Percentiles rank a stretch among this genome's conserved stretches.
These are phyloP conservation scores for Cyphellophora attinorum DNA, from an alignment of 2,329 filamentous ascomycete species.

Conservation along the genomic window DNA sequence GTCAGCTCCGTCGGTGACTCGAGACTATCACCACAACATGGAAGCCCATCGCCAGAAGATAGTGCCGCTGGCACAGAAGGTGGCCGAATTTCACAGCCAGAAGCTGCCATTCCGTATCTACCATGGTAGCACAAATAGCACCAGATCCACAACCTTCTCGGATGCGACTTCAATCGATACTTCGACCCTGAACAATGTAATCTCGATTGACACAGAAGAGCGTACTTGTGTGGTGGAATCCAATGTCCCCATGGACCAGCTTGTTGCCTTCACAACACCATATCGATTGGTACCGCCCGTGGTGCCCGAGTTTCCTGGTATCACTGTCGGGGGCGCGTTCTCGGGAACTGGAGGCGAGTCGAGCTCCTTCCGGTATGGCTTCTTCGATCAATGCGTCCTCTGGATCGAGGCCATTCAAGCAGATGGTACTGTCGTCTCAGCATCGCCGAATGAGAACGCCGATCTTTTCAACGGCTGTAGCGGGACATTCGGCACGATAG, in stretches of 20 bases:
- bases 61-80: slow-evolving; percentile 32
- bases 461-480: slow-evolving; percentile 58
- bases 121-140: slow-evolving; percentile 70
- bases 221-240: slow-evolving; percentile 50
- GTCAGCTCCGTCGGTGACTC: no score
- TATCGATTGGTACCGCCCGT: slow-evolving; percentile 51
- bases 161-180: slow-evolving; percentile 14
- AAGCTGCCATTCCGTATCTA: slow-evolving; percentile 61
- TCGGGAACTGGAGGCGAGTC: slow-evolving; percentile 58
- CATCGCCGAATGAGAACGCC: slow-evolving; percentile 41
- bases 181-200: slow-evolving; percentile 12
- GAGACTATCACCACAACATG: no score
- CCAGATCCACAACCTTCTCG: slow-evolving; percentile 45
- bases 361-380: slow-evolving; percentile 57
- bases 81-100: slow-evolving; percentile 38
- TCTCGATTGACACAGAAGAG: slow-evolving; percentile 2
- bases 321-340: slow-evolving; percentile 59
- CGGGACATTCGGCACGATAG: slow-evolving; percentile 55
- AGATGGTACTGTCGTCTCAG: slow-evolving; percentile 48
- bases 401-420: slow-evolving; percentile 56
- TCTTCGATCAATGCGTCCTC: slow-evolving; percentile 53
- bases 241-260: slow-evolving; percentile 57
- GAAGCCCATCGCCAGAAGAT: slow-evolving; percentile 34
- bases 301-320: slow-evolving; percentile 63
- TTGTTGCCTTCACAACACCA: slow-evolving; percentile 47